Conservation (phyloP, 73 alveolate genomes). For the Paramecium pentaurelia region DNA sequence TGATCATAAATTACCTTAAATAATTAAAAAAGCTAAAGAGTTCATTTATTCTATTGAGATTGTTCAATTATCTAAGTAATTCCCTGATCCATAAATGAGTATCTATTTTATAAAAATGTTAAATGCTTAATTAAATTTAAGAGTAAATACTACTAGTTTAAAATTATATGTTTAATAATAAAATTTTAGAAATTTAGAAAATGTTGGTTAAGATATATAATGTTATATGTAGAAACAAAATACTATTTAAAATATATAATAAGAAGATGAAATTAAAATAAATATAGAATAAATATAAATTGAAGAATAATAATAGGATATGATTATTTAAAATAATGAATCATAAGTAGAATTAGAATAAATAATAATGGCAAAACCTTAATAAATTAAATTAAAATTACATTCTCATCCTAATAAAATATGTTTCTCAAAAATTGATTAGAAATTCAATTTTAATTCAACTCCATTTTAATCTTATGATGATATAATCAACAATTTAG, state of each 20-base stretch:
- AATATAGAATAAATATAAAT: background rate
- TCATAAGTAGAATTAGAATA: background rate
- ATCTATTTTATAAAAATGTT: background rate
- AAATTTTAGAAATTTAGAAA: background rate
- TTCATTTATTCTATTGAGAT: background rate
- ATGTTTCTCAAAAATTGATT: background rate
- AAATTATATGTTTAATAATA: background rate
- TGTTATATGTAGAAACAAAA: background rate
- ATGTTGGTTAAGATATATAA: background rate
- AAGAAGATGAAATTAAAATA: background rate
- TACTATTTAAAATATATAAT: background rate
- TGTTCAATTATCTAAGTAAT: background rate
- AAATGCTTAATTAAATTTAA: background rate
- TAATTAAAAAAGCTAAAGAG: background rate
- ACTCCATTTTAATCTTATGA: background rate
- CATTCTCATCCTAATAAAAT: slow-evolving; percentile 25
- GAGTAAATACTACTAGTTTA: background rate
- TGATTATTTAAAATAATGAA: background rate
- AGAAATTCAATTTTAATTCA: background rate
- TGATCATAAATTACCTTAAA: background rate
- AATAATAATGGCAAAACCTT: background rate
- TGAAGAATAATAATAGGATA: background rate
- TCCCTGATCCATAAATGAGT: slow-evolving; percentile 43
- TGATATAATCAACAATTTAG: background rate
- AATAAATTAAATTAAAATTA: background rate